phyloP scores from a whole-genome alignment of 2,329 filamentous ascomycete species.

The Nigrospora oryzae region DNA sequence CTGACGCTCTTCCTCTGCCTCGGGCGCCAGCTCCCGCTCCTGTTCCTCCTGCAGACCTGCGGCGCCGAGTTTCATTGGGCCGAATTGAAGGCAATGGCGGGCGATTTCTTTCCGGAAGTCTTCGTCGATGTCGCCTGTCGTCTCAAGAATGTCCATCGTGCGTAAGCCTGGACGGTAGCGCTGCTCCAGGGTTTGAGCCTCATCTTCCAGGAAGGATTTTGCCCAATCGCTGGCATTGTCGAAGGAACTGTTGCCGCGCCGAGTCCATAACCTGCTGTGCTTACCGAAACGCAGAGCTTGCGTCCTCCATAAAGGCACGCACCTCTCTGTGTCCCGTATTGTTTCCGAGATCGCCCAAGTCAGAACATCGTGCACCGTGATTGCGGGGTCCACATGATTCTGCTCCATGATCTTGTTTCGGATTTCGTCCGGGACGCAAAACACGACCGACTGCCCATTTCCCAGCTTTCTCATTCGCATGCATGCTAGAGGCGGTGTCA shows the following conservation, averaged over 20 bases:
- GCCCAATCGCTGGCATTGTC: slow-evolving; percentile 21
- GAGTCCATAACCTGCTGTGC: too few relatives aligned
- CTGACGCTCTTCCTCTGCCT: slow-evolving; percentile 52
- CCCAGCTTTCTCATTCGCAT: slow-evolving; percentile 67
- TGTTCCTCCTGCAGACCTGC: slow-evolving; percentile 53
- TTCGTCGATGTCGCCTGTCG: neutral
- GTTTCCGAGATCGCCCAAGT: slow-evolving; percentile 53
- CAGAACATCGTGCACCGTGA: slow-evolving; percentile 47
- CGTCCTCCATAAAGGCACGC: slow-evolving; percentile 49
- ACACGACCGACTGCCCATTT: slow-evolving; percentile 55
- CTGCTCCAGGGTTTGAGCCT: slow-evolving; percentile 40
- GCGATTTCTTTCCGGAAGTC: too few relatives aligned
- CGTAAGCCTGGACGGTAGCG: slow-evolving; percentile 37
- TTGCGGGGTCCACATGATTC: slow-evolving; percentile 5
- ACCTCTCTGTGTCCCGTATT: slow-evolving; percentile 34
- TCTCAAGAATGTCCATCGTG: neutral
- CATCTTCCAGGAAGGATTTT: slow-evolving; percentile 42
- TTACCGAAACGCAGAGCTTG: slow-evolving; percentile 39
- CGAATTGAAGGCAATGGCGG: slow-evolving; percentile 5
- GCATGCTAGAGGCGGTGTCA: slow-evolving; percentile 36
- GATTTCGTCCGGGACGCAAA: slow-evolving; percentile 53
- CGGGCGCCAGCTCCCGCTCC: slow-evolving; percentile 58
- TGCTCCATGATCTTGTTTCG: slow-evolving; percentile 36
- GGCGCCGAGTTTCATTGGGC: slow-evolving; percentile 6
- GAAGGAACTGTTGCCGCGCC: neutral